Evolutionary conservation across 371 early-diverging fungal genomes (phyloP).

Genomic region (Zychaea mexicana): DNA sequence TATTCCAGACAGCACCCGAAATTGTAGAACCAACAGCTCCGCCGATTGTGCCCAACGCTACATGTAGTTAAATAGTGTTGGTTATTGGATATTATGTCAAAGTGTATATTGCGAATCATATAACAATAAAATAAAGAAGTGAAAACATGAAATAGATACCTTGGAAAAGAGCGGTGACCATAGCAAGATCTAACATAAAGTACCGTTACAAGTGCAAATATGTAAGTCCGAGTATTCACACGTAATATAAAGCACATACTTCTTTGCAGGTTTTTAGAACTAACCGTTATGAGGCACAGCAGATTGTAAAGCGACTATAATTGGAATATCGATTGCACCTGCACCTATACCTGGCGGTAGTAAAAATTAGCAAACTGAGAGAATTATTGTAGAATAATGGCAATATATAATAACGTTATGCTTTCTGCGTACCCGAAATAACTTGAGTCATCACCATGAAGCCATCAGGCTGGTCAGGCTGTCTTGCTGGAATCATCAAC

Average conservation of each 20-base stretch:
- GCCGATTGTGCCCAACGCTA: constrained; percentile 26
- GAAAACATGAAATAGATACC: background rate
- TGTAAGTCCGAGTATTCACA: too few relatives aligned
- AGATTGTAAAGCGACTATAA: constrained; percentile 40
- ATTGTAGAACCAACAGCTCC: constrained; percentile 27
- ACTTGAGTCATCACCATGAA: constrained; percentile 39
- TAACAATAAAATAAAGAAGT: constrained; percentile 21
- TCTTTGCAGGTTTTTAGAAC: background rate
- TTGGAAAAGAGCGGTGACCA: constrained; percentile 29
- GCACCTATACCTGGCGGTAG: too few relatives aligned
- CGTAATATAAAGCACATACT: too few relatives aligned
- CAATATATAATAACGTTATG: background rate
- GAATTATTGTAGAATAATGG: too few relatives aligned
- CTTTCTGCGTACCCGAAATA: constrained; percentile 25
- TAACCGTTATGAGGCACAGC: constrained; percentile 38
- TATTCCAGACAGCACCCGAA: constrained; percentile 44
- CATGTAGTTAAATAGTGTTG: too few relatives aligned
- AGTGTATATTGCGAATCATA: background rate
- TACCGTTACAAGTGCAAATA: too few relatives aligned
- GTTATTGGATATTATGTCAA: background rate
- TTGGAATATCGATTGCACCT: constrained; percentile 37
- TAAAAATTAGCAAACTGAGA: too few relatives aligned
- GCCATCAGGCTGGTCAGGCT: constrained; percentile 25
- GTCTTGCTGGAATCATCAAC: constrained; percentile 48
- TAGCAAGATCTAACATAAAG: constrained; percentile 29